Conservation (phyloP, 306 rosid genomes). For the Canavalia ensiformis region DNA sequence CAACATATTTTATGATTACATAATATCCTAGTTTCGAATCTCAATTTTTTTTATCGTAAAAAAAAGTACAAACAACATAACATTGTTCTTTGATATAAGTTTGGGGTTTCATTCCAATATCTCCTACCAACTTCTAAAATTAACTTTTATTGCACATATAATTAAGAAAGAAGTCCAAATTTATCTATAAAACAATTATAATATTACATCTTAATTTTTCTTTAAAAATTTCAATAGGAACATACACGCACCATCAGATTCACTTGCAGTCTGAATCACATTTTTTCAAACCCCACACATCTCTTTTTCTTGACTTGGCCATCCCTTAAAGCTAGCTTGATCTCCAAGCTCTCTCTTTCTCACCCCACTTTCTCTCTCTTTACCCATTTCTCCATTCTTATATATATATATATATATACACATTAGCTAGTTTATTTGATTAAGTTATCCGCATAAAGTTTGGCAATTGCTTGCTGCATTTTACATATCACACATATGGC, state of each 20-base stretch:
- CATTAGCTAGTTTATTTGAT: neutral
- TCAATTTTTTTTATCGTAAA: too few species aligned
- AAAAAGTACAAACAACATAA: too few species aligned
- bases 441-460: neutral
- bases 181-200: too few species aligned
- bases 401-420: neutral
- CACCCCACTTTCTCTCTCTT: neutral
- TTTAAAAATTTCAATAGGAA: neutral
- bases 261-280: conserved; percentile 14
- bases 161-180: too few species aligned
- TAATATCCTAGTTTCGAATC: too few species aligned
- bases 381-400: neutral
- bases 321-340: neutral
- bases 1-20: too few species aligned
- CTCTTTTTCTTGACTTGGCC: conserved; percentile 23
- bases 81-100: too few species aligned
- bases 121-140: too few species aligned
- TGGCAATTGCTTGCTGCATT: neutral
- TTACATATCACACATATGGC: conserved; percentile 73
- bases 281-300: conserved; percentile 18
- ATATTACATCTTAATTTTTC: too few species aligned
- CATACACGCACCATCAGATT: neutral
- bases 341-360: conserved; percentile 2
- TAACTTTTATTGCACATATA: too few species aligned
- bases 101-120: too few species aligned